Percentiles rank a stretch among this genome's conserved stretches.
phyloP scores from a whole-genome alignment of 495 filamentous ascomycete species.

The Opeltia flavorubescens region DNA sequence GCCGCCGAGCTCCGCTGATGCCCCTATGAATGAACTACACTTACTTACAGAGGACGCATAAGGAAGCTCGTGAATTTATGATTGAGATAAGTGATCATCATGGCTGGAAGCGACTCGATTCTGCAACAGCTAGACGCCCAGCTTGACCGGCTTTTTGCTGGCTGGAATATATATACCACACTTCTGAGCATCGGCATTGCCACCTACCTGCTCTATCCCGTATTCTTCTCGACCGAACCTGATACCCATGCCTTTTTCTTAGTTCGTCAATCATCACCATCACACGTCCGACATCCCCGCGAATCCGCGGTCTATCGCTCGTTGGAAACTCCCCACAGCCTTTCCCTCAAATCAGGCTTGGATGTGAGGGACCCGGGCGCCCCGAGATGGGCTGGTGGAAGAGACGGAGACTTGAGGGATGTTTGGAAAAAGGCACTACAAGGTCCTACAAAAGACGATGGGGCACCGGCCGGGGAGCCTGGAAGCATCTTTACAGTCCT shows the following conservation, averaged over 20 bases:
- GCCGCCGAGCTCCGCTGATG: too few species aligned
- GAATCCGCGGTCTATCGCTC: slow-evolving; percentile 75
- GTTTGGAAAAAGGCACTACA: slow-evolving; percentile 69
- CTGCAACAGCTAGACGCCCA: slow-evolving; percentile 46
- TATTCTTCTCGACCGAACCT: slow-evolving; percentile 51
- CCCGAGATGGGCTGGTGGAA: slow-evolving; percentile 66
- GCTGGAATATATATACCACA: slow-evolving; percentile 70
- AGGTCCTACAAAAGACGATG: slow-evolving; percentile 46
- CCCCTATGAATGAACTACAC: too few species aligned
- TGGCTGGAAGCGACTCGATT: not conserved
- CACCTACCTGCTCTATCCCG: slow-evolving; percentile 47
- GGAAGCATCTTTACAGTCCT: slow-evolving; percentile 71
- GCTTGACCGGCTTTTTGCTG: slow-evolving; percentile 50
- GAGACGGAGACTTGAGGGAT: slow-evolving; percentile 83
- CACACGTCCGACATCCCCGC: slow-evolving; percentile 66
- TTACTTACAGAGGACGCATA: too few species aligned
- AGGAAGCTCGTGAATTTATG: not conserved
- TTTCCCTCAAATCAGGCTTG: slow-evolving; percentile 67
- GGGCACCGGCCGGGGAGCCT: slow-evolving; percentile 41
- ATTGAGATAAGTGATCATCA: not conserved
- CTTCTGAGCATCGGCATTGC: slow-evolving; percentile 43
- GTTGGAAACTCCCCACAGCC: slow-evolving; percentile 66
- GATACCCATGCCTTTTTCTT: slow-evolving; percentile 87
- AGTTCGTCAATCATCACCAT: slow-evolving; percentile 63
- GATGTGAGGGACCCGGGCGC: slow-evolving; percentile 73